A percentile compares a stretch with the other conserved stretches of the same genome.
Evolutionary conservation across 306 rosid species (phyloP).

Genomic region (Pyrus bretschneideri): DNA sequence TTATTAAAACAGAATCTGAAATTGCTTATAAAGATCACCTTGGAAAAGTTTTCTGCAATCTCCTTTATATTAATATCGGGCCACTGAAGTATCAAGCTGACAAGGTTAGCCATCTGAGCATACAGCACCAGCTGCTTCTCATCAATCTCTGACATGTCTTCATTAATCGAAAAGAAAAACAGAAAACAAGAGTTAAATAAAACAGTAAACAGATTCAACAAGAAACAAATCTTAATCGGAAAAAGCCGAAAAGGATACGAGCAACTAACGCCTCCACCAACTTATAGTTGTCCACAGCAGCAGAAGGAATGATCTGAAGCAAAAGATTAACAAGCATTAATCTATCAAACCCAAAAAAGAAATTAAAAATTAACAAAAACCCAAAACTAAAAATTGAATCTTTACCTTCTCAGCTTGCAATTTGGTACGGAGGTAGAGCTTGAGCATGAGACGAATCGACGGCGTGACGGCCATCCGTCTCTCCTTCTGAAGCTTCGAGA

Average conservation of each 20-base stretch:
- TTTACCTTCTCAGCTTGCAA: conserved; percentile 69
- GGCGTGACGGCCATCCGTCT: conserved; percentile 66
- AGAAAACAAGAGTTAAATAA: conserved; percentile 27
- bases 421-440: conserved; percentile 63
- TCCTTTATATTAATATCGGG: conserved; percentile 67
- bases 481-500: conserved; percentile 49
- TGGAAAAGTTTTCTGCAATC: conserved; percentile 72
- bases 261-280: conserved; percentile 80
- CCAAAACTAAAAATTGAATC: not conserved
- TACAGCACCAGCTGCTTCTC: conserved; percentile 72
- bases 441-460: conserved; percentile 73
- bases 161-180: conserved; percentile 5
- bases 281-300: conserved; percentile 57
- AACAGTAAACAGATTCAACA: conserved; percentile 23
- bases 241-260: conserved; percentile 56
- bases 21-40: conserved; percentile 31
- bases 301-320: conserved; percentile 53
- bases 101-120: conserved; percentile 95
- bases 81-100: conserved; percentile 61
- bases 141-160: conserved; percentile 68
- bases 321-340: not conserved
- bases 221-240: not conserved
- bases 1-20: not conserved
- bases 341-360: not conserved
- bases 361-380: not conserved